Evolutionary conservation across 768 basidiomycete species (phyloP).

Genomic region (Fomitopsis serialis): DNA sequence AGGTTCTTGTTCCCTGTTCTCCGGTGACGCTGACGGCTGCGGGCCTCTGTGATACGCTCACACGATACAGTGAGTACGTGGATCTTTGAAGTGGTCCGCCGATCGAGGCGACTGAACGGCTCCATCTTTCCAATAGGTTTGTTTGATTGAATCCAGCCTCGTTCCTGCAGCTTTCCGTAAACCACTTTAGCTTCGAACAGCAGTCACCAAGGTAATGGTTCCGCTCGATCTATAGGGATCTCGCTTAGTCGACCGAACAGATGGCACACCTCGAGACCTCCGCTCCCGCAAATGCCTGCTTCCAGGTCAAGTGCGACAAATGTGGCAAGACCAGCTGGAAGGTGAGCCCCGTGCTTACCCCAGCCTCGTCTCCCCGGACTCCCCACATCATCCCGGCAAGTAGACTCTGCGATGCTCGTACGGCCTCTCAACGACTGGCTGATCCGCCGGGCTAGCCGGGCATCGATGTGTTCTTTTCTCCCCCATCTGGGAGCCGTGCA

Average conservation of each 20-base stretch:
- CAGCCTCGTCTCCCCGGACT: background rate
- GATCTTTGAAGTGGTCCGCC: too few relatives aligned
- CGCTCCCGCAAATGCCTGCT: constrained; percentile 49
- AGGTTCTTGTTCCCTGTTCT: too few relatives aligned
- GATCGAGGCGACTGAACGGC: too few relatives aligned
- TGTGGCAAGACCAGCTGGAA: constrained; percentile 72
- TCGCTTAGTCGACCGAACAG: background rate
- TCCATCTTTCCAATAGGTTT: too few relatives aligned
- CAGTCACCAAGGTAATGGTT: background rate
- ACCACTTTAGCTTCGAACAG: background rate
- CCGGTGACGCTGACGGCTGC: too few relatives aligned
- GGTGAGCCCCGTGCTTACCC: constrained; percentile 43
- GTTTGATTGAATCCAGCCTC: background rate
- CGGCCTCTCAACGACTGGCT: background rate
- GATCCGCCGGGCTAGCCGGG: background rate
- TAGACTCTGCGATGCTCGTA: background rate
- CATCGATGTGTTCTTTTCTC: background rate
- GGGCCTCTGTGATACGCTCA: too few relatives aligned
- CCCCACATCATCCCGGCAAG: background rate
- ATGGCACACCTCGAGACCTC: constrained; percentile 1
- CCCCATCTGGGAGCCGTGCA: constrained; percentile 1
- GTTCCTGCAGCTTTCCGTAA: background rate
- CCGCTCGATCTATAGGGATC: background rate
- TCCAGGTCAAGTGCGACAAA: constrained; percentile 46
- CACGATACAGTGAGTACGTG: too few relatives aligned